Conservation (phyloP, 768 basidiomycete genomes). For the Neoboletus brunneissimus region DNA sequence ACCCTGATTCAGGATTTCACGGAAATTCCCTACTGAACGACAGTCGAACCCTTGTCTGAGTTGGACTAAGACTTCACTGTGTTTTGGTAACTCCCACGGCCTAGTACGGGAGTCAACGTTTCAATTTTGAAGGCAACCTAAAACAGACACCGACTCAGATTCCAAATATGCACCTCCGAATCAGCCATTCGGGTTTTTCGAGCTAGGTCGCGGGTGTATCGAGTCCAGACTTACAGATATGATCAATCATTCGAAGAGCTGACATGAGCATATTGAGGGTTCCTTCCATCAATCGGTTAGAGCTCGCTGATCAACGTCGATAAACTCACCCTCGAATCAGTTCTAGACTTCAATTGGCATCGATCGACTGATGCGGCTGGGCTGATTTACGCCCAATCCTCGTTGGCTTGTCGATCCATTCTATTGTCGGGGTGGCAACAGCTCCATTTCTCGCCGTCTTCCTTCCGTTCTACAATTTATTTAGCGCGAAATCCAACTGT, state of each 20-base stretch:
- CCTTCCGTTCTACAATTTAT: neutral
- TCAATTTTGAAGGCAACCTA: neutral
- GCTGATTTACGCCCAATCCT: neutral
- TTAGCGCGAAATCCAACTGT: neutral
- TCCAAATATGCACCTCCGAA: slow-evolving; percentile 11
- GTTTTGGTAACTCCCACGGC: no score
- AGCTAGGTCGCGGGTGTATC: neutral
- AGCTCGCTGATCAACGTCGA: neutral
- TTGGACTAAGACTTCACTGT: no score
- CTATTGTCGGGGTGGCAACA: neutral
- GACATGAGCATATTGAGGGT: slow-evolving; percentile 10
- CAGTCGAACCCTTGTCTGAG: no score
- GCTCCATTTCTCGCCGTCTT: neutral
- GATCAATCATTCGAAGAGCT: slow-evolving; percentile 11
- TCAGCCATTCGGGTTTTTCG: neutral
- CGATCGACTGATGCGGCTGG: neutral
- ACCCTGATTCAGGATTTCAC: no score
- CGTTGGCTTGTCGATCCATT: neutral
- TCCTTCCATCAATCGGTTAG: neutral
- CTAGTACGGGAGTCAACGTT: no score
- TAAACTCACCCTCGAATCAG: slow-evolving; percentile 3
- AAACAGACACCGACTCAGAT: slow-evolving; percentile 3
- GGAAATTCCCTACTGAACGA: no score
- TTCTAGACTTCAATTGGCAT: slow-evolving; percentile 4
- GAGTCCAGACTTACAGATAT: slow-evolving; percentile 1